Evolutionary conservation across 2,329 filamentous ascomycete genomes (phyloP).

Genomic region (Ilyonectria sp.): DNA sequence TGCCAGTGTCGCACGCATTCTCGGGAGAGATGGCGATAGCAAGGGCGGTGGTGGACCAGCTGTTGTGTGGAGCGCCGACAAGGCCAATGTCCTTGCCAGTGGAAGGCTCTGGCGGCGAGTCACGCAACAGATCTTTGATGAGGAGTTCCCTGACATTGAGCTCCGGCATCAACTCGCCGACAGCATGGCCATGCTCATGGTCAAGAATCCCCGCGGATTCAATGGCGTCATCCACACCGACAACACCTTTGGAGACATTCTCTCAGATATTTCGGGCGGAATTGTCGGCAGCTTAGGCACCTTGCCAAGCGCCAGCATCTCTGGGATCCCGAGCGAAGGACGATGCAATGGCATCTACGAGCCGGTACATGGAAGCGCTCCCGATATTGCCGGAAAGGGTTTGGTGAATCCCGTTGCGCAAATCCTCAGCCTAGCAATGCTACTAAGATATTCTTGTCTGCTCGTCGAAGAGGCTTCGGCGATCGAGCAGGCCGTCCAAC

Average conservation of each 20-base stretch:
- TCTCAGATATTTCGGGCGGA: constrained; percentile 62
- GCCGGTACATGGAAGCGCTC: constrained; percentile 81
- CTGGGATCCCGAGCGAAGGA: constrained; percentile 57
- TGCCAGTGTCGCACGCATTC: constrained; percentile 59
- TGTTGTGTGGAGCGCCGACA: constrained; percentile 64
- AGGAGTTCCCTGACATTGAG: constrained; percentile 60
- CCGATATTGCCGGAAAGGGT: constrained; percentile 81
- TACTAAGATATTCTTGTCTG: constrained; percentile 80
- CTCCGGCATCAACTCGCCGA: constrained; percentile 64
- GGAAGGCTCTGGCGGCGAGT: constrained; percentile 64
- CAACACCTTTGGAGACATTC: constrained; percentile 65
- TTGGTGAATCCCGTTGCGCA: constrained; percentile 82
- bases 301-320: constrained; percentile 62
- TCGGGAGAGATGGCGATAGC: constrained; percentile 45
- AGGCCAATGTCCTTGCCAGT: constrained; percentile 68
- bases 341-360: constrained; percentile 81
- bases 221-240: constrained; percentile 64
- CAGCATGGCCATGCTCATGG: constrained; percentile 64
- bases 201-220: constrained; percentile 61
- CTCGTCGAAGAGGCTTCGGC: constrained; percentile 73
- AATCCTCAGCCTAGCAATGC: constrained; percentile 80
- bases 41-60: constrained; percentile 51
- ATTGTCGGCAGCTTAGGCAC: constrained; percentile 62
- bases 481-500: constrained; percentile 75
- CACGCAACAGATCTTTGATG: constrained; percentile 57